Percentiles rank a stretch among this genome's conserved stretches.
phyloP scores from a whole-genome alignment of 805 yeast genomes.

The Candida vaughaniae region DNA sequence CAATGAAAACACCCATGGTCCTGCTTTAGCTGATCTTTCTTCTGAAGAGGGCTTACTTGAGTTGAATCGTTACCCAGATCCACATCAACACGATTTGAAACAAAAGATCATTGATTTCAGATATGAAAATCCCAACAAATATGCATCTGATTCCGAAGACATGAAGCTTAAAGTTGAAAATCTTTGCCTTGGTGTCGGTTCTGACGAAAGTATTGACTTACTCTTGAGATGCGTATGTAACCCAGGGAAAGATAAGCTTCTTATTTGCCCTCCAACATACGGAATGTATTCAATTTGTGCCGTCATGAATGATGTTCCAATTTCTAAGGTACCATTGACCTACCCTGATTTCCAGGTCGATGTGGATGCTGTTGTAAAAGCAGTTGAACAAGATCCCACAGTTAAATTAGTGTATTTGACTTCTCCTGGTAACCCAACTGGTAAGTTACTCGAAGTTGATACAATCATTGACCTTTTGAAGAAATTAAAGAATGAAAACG shows the following conservation, averaged over 20 bases:
- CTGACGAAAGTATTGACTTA: constrained; percentile 93
- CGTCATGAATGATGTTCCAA: constrained; percentile 79
- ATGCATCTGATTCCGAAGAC: constrained; percentile 9
- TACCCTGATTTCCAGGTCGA: constrained; percentile 56
- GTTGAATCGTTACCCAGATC: constrained; percentile 94
- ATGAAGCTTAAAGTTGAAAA: constrained; percentile 55
- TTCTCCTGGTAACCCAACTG: constrained; percentile 98
- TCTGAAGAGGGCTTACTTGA: constrained; percentile 49
- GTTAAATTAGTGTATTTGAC: constrained; percentile 83
- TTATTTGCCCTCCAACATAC: constrained; percentile 92
- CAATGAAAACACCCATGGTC: constrained; percentile 93
- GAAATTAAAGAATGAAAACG: constrained; percentile 59
- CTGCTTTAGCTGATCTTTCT: constrained; percentile 54
- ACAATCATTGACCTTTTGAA: constrained; percentile 40
- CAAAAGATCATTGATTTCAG: constrained; percentile 69
- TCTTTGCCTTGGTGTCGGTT: constrained; percentile 92
- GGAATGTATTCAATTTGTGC: constrained; percentile 97
- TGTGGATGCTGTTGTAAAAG: constrained; percentile 50
- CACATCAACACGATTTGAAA: constrained; percentile 83
- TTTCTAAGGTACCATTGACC: constrained; percentile 68
- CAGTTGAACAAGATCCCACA: constrained; percentile 51
- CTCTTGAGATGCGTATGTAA: constrained; percentile 78
- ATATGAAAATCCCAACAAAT: constrained; percentile 46
- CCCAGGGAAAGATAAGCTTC: constrained; percentile 80
- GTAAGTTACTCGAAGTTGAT: constrained; percentile 51